Base-by-base conservation (phyloP, 2,329 filamentous ascomycete species). In the Cercospora zeina region DNA sequence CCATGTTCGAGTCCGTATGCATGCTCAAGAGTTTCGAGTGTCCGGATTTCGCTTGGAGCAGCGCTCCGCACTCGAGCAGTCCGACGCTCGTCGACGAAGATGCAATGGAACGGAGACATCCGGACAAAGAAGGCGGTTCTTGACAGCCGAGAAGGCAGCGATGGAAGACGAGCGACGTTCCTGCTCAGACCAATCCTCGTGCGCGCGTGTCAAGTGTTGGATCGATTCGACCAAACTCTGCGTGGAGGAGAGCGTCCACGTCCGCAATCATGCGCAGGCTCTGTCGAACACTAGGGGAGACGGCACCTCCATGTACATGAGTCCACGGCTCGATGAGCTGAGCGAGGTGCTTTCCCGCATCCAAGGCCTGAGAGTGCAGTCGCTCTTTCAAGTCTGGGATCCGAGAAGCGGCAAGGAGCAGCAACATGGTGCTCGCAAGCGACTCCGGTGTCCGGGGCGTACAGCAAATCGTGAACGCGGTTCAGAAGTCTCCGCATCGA, bases 401-500 rank as follows among this genome's bases (percentile, higher is more conserved):
- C 3, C 57, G 51, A 33, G 50, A 57, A 21, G 61, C 61, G 9
- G 61, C 61, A 19, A 63, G 61, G 14, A 63, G 36, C 31, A 63
- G 53, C 13, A 63, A 31, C 61, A 63, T 63, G 30, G 61, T 63
- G 57, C 61, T 63, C 7, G 61, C 61, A 62, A 16, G 58, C 62
- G 3, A 64, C 62, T 10, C 62, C 62, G 14, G 59, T 54, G 6
- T 64, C 59, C 9, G 62, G 62, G 1, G 62, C 59, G 16, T 64
- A 64, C 11, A 64, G 59, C 6, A 64, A 54, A 21, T 64, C 62
- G 42, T 64, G 62, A 2, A 64, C 62, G 24, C 62, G 34, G 21
- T 64, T 64, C 2, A 64, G 62, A n/a, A 64, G 36, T 39, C 62
- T 57, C 7, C 62, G 62, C 62, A 64, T 64, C 2, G 62, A 62